These are phyloP conservation scores for Apophysomyces ossiformis DNA, from an alignment of 371 early-diverging fungal species.

Conservation along the genomic window DNA sequence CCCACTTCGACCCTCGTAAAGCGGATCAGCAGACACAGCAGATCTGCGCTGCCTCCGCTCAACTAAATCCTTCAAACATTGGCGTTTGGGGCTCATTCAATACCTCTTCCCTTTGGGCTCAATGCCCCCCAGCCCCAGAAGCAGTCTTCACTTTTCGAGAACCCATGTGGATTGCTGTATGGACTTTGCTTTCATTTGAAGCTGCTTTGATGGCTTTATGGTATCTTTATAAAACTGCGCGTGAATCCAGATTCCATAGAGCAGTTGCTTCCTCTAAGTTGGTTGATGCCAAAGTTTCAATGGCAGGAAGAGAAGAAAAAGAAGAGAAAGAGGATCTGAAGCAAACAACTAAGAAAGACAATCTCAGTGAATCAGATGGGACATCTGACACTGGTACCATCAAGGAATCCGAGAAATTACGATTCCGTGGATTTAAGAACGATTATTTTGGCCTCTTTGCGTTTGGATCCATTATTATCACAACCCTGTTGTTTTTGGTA, in stretches of 20 bases:
- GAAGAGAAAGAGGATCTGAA: constrained; percentile 12
- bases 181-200: constrained; percentile 45
- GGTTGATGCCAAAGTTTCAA: neutral
- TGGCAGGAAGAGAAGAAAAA: constrained; percentile 14
- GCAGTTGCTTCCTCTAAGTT: neutral
- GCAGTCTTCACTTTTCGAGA: constrained; percentile 59
- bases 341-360: constrained; percentile 14
- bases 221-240: constrained; percentile 50
- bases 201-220: constrained; percentile 46
- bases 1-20: constrained; percentile 54
- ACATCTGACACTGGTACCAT: constrained; percentile 33
- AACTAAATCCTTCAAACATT: constrained; percentile 20
- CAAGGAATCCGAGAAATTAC: constrained; percentile 49
- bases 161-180: constrained; percentile 64
- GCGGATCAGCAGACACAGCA: constrained; percentile 46
- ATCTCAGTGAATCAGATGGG: constrained; percentile 10
- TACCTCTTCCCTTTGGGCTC: constrained; percentile 35
- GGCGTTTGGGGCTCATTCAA: constrained; percentile 36
- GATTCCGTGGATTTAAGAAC: constrained; percentile 67
- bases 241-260: constrained; percentile 17
- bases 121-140: constrained; percentile 46
- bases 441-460: constrained; percentile 61
- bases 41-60: constrained; percentile 47
- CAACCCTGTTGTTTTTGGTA: constrained; percentile 68
- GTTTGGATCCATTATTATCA: constrained; percentile 53